Conservation (phyloP, 2,329 filamentous ascomycete genomes). For the Botryotinia convoluta region DNA sequence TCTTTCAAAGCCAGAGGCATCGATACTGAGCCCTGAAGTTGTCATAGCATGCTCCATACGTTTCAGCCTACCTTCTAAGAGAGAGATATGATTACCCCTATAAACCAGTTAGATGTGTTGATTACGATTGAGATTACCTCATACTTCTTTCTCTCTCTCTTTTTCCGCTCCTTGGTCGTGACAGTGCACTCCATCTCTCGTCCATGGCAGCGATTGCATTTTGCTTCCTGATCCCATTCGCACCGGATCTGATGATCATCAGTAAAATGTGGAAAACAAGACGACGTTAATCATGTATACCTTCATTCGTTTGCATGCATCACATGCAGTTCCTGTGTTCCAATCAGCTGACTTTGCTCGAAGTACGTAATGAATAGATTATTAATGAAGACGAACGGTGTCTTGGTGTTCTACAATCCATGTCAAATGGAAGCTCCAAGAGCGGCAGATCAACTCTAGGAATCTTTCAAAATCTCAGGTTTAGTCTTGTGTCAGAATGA, state of each 20-base stretch:
- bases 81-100: constrained; percentile 24
- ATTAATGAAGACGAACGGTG: constrained; percentile 10
- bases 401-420: constrained; percentile 11
- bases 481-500: neutral
- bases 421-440: neutral
- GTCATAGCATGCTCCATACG: constrained; percentile 31
- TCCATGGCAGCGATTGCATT: constrained; percentile 27
- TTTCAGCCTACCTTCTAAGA: constrained; percentile 32
- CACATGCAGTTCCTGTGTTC: constrained; percentile 31
- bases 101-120: constrained; percentile 12
- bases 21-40: constrained; percentile 22
- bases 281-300: constrained; percentile 20
- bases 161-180: constrained; percentile 32
- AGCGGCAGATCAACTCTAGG: neutral
- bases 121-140: constrained; percentile 8
- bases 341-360: constrained; percentile 13
- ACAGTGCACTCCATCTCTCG: constrained; percentile 29
- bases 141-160: constrained; percentile 29
- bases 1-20: constrained; percentile 17
- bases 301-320: constrained; percentile 33
- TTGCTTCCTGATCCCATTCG: constrained; percentile 27
- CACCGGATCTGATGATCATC: constrained; percentile 28
- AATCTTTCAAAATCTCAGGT: neutral
- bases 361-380: neutral
- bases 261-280: constrained; percentile 1